Base-by-base conservation (phyloP, 2,329 filamentous ascomycete genomes). In the Thielaviopsis ethacetica region DNA sequence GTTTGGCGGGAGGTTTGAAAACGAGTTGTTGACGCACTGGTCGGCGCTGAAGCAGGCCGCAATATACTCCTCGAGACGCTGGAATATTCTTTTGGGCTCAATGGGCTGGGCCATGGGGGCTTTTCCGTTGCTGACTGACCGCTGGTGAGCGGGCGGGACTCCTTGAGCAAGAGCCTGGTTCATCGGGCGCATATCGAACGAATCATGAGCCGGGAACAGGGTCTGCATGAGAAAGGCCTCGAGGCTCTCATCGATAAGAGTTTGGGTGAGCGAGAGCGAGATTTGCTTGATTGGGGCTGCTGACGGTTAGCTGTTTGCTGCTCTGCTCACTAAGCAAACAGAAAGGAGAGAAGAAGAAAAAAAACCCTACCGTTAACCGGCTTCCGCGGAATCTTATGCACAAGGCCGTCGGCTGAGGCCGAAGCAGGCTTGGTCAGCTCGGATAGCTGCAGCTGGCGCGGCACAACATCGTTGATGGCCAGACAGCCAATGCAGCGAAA, bases 401-500 rank as follows among this genome's bases (percentile, higher is more conserved):
- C n/a, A 5, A 41, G 27, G 22, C 21, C 47, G 17, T 50, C 38
- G 24, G 24, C 19, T 19, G 54, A 56, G 6, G 54, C 15, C 19
- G 54, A 21, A 13, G 24, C 7, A n/a, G 41, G 15, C 9, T 41
- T 44, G 13, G 54, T 27, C 22, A 44, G 38, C 26, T 56, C 38
- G 41, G 15, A 1, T 3, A 24, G 54, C 41, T 21, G 22, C 22
- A 51, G 52, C 38, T 54, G 30, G 41, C 57, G 61, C 13, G 68
- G 66, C 34, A 67, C 67, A 57, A 95, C 70, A 67, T 95, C 89
- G 67, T 94, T 95, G 67, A 95, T 83, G 19, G 86, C 93, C 65
- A 87, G 73, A 69, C 90, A 95, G 58, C 88, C 85, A 50, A 86
- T 86, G 69, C 90, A 95, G 65, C 88, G 80, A 70, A 93, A 95